These are phyloP conservation scores for Neurospora pannonica DNA, from an alignment of 495 filamentous ascomycete genomes.

Conservation along the genomic window DNA sequence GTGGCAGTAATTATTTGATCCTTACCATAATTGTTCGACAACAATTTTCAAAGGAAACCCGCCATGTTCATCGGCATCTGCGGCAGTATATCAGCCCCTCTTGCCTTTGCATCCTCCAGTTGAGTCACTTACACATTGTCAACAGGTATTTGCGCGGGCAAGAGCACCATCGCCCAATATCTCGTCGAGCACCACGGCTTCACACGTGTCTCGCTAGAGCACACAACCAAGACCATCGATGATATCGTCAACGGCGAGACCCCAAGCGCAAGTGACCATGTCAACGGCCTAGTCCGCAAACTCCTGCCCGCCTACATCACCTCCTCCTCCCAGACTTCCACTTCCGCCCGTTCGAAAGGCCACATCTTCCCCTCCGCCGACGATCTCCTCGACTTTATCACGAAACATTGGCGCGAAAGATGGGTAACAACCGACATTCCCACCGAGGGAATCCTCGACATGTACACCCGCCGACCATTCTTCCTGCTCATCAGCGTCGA, in stretches of 20 bases:
- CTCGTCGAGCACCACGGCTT: constrained; percentile 72
- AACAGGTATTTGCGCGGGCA: constrained; percentile 81
- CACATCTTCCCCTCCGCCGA: constrained; percentile 48
- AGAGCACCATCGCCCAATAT: constrained; percentile 75
- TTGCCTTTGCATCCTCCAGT: constrained; percentile 1
- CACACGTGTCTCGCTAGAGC: constrained; percentile 40
- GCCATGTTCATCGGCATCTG: constrained; percentile 90
- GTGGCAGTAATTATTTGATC: not conserved
- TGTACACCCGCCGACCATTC: constrained; percentile 70
- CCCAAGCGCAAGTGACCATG: not conserved
- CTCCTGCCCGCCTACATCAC: not conserved
- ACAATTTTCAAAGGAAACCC: not conserved
- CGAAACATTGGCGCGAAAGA: constrained; percentile 66
- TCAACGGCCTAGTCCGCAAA: not conserved
- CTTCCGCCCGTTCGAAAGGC: constrained; percentile 8
- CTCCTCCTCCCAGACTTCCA: constrained; percentile 1
- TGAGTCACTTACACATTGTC: constrained; percentile 11
- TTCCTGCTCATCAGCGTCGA: constrained; percentile 90
- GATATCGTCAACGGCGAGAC: not conserved
- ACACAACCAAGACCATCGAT: constrained; percentile 6
- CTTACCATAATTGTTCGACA: not conserved
- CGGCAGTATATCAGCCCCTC: constrained; percentile 52
- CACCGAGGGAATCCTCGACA: constrained; percentile 57
- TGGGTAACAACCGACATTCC: constrained; percentile 81
- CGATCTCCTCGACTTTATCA: constrained; percentile 71